Percentiles rank a stretch among this genome's conserved stretches.
Conservation (phyloP, 1,139 yeast genomes). For the Geotrichum siamense region DNA sequence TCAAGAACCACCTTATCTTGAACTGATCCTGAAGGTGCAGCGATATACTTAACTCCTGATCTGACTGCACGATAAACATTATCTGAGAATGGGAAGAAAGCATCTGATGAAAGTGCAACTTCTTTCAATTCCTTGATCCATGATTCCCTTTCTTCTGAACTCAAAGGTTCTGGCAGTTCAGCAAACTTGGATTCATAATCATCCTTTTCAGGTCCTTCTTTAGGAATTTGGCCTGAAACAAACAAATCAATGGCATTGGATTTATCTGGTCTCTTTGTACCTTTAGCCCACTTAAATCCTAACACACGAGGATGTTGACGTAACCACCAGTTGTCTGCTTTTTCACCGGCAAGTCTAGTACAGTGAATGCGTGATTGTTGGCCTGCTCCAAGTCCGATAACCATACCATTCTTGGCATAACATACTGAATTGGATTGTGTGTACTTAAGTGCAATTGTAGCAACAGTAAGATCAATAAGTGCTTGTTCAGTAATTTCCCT, state of each 20-base stretch:
- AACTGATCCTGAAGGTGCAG: slow-evolving; percentile 96
- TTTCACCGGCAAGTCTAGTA: slow-evolving; percentile 97
- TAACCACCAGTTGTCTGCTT: slow-evolving; percentile 99
- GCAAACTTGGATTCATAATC: slow-evolving; percentile 83
- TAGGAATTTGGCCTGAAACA: slow-evolving; percentile 88
- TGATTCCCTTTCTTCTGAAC: slow-evolving; percentile 74
- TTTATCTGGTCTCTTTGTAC: slow-evolving; percentile 97
- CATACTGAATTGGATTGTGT: slow-evolving; percentile 98
- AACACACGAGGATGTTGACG: slow-evolving; percentile 95
- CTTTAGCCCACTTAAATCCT: slow-evolving; percentile 94
- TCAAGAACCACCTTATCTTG: slow-evolving; percentile 95
- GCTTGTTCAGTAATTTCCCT: slow-evolving; percentile 89
- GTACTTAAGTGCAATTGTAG: slow-evolving; percentile 93
- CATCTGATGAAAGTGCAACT: slow-evolving; percentile 92
- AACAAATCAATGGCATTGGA: slow-evolving; percentile 93
- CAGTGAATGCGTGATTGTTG: slow-evolving; percentile 99
- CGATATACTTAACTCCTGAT: slow-evolving; percentile 90
- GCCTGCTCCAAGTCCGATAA: slow-evolving; percentile 97
- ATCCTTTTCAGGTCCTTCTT: slow-evolving; percentile 82
- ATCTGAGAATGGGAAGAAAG: slow-evolving; percentile 99
- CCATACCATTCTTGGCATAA: slow-evolving; percentile 98
- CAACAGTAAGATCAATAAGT: slow-evolving; percentile 84
- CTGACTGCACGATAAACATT: slow-evolving; percentile 95
- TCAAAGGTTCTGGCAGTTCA: slow-evolving; percentile 75
- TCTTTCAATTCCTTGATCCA: slow-evolving; percentile 75